Evolutionary conservation across 31 red algal genomes (phyloP), one percentile per base, ranked within the genome.

Genomic region (Odonthalia washingtoniensis): DNA sequence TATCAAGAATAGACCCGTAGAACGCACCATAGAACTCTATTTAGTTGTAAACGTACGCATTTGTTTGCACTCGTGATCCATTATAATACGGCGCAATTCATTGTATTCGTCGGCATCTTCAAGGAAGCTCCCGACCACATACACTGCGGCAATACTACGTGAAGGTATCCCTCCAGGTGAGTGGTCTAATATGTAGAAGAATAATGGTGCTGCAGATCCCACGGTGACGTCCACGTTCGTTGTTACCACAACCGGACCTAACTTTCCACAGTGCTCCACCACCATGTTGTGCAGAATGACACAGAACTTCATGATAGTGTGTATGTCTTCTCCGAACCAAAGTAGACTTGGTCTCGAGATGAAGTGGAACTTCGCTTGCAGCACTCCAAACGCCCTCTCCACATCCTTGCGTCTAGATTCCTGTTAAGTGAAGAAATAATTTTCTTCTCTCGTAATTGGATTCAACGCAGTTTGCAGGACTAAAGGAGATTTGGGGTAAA

Each of bases 281-380:
- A 73, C 72, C 86, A 89, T 72, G 65, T 89, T 89, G 49, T 89
- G 77, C 63, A 89, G 41, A 39, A 89, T 89, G 2, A 81, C 46
- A 49, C 86, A 80, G 65, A 52, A 89, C 14, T 46, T 1, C 75
- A 89, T 78, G 1, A 87, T 60, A 9, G 73, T 28, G 1, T 67
- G 5, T 72, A 87, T 87, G 17, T 3, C 45, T 40, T 41, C 72
- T 21, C 24, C n/a, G 3, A 24, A 0, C 44, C 26, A 76, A 27
- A 78, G 77, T 21, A 70, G 46, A 17, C 14, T 39, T 0, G 84
- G 70, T 2, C 46, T 75, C 3, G 38, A 2, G 5, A 77, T 44
- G 18, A 87, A 65, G 26, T 87, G 84, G 46, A 1, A 87, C 27
- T 78, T 77, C 21, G 40, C 4, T 42, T 87, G 70, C 0, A 87